phyloP scores from a whole-genome alignment of 768 basidiomycete species.

The Leccinellum luteum region DNA sequence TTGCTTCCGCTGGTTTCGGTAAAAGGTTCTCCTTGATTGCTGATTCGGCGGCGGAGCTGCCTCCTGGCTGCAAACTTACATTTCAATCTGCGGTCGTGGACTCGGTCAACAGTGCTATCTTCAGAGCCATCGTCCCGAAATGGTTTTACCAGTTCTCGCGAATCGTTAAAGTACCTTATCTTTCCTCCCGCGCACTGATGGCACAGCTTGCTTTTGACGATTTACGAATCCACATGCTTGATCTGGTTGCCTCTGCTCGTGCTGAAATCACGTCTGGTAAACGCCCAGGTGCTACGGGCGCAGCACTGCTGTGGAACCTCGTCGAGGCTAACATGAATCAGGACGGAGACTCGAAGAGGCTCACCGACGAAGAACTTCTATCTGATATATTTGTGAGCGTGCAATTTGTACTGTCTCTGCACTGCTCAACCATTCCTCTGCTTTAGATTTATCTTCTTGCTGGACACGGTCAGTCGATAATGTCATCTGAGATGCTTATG shows the following conservation, averaged over 20 bases:
- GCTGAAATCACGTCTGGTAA: slow-evolving; percentile 33
- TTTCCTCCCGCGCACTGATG: slow-evolving; percentile 32
- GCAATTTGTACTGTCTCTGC: neutral
- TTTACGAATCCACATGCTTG: slow-evolving; percentile 39
- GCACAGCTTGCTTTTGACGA: slow-evolving; percentile 35
- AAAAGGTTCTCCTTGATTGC: slow-evolving; percentile 33
- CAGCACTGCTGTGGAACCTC: slow-evolving; percentile 43
- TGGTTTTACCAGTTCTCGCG: slow-evolving; percentile 29
- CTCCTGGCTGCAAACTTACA: slow-evolving; percentile 32
- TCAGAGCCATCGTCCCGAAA: slow-evolving; percentile 33
- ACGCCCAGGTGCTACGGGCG: slow-evolving; percentile 19
- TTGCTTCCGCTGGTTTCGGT: slow-evolving; percentile 44
- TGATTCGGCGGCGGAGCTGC: slow-evolving; percentile 25
- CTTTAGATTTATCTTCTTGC: slow-evolving; percentile 44
- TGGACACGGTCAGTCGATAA: slow-evolving; percentile 40
- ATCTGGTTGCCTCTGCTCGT: slow-evolving; percentile 39
- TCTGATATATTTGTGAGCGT: slow-evolving; percentile 47
- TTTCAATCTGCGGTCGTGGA: slow-evolving; percentile 36
- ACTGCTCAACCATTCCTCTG: neutral
- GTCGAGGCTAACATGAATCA: slow-evolving; percentile 47
- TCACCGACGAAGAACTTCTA: slow-evolving; percentile 46
- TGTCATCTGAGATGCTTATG: neutral
- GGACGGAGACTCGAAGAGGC: slow-evolving; percentile 26
- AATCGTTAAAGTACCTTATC: slow-evolving; percentile 32
- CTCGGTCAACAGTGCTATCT: slow-evolving; percentile 22